Evolutionary conservation across 257 asterid genomes (phyloP).

Genomic region (Jacaranda mimosifolia): DNA sequence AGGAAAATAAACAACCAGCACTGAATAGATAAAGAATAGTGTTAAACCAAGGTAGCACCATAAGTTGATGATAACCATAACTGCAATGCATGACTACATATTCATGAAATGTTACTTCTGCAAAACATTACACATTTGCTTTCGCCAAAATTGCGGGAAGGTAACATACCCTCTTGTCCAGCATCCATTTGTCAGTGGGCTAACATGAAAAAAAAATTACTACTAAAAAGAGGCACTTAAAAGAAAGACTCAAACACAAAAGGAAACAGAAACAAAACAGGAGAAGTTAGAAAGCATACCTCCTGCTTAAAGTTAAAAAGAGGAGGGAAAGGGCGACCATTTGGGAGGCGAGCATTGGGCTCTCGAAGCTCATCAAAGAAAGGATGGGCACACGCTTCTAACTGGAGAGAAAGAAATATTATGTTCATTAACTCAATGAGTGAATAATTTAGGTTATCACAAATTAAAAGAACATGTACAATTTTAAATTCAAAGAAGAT

Average conservation of each 20-base stretch:
- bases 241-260: not conserved
- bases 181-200: not conserved
- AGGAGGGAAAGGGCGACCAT: constrained; percentile 82
- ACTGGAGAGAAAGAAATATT: constrained; percentile 52
- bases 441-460: not conserved
- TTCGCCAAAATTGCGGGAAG: not conserved
- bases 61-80: not conserved
- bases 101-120: not conserved
- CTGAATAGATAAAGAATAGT: not conserved
- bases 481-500: not conserved
- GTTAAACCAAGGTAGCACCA: not conserved
- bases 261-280: not conserved
- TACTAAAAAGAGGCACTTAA: not conserved
- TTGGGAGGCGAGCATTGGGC: constrained; percentile 81
- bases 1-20: not conserved
- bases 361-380: constrained; percentile 92
- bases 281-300: constrained; percentile 46
- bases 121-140: not conserved
- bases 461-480: not conserved
- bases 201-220: not conserved
- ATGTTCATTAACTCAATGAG: not conserved
- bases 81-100: not conserved
- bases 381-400: constrained; percentile 90
- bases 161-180: not conserved
- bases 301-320: constrained; percentile 87